Percentiles rank a stretch among this genome's conserved stretches.
Evolutionary conservation across 352 stramenopile genomes (phyloP).

Genomic region (Peronospora destructor): DNA sequence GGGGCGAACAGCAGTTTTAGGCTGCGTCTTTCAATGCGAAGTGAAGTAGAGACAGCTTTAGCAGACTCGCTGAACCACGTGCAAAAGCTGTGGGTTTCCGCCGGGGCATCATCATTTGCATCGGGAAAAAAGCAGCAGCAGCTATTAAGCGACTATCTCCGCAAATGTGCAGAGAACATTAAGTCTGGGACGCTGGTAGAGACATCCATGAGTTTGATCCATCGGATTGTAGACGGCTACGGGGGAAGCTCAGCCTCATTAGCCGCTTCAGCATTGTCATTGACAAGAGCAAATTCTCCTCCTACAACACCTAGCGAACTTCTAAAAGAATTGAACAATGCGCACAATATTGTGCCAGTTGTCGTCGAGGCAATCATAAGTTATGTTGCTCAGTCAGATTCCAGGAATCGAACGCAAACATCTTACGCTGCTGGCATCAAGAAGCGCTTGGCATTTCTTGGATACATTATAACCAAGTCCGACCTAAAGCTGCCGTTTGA

Average conservation of each 20-base stretch:
- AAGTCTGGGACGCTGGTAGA: slow-evolving; percentile 45
- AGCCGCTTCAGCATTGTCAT: slow-evolving; percentile 36
- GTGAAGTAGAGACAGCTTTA: slow-evolving; percentile 50
- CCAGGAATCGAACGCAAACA: slow-evolving; percentile 6
- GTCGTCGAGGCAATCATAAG: slow-evolving; percentile 52
- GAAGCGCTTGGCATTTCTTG: slow-evolving; percentile 64
- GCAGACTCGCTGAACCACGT: slow-evolving; percentile 68
- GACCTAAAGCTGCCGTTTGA: slow-evolving; percentile 61
- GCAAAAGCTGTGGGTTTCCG: slow-evolving; percentile 52
- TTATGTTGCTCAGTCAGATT: slow-evolving; percentile 27
- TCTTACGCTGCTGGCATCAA: slow-evolving; percentile 19
- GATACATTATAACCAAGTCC: slow-evolving; percentile 67
- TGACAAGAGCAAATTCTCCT: slow-evolving; percentile 30
- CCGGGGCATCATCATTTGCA: slow-evolving; percentile 35
- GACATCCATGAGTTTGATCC: slow-evolving; percentile 73
- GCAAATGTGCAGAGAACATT: slow-evolving; percentile 70
- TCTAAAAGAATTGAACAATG: slow-evolving; percentile 62
- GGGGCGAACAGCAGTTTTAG: slow-evolving; percentile 2
- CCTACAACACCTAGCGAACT: slow-evolving; percentile 43
- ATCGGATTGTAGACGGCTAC: slow-evolving; percentile 54
- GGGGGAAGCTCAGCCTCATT: slow-evolving; percentile 29
- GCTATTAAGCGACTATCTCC: slow-evolving; percentile 60
- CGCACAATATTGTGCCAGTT: slow-evolving; percentile 48
- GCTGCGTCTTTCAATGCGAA: slow-evolving; percentile 33
- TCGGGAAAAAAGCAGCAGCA: slow-evolving; percentile 69